Percentiles rank a stretch among this genome's conserved stretches.
phyloP scores from a whole-genome alignment of 169 alveolate species.

The Plasmodium reichenowi region DNA sequence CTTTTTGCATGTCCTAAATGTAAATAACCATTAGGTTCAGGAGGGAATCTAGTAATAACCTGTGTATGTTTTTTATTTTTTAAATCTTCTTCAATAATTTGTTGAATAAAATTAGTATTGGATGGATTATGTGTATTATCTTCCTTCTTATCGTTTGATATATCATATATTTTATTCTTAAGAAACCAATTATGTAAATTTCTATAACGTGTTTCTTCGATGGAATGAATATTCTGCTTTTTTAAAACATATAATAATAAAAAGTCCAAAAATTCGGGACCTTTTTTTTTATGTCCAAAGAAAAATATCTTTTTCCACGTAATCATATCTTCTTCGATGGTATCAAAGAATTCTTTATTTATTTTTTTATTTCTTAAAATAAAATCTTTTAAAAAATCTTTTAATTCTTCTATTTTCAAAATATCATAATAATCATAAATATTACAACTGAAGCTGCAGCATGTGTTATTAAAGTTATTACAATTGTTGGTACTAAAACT shows the following conservation, averaged over 20 bases:
- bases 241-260: slow-evolving; percentile 38
- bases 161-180: neutral
- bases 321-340: slow-evolving; percentile 39
- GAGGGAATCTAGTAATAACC: slow-evolving; percentile 98
- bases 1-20: slow-evolving; percentile 99
- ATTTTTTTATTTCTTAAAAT: slow-evolving; percentile 15
- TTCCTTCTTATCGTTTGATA: neutral
- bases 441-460: too few relatives aligned
- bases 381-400: slow-evolving; percentile 18
- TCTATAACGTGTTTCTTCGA: neutral
- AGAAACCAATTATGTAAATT: slow-evolving; percentile 28
- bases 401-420: slow-evolving; percentile 22
- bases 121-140: slow-evolving; percentile 21
- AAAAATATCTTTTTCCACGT: neutral
- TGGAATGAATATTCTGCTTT: slow-evolving; percentile 10
- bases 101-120: slow-evolving; percentile 84
- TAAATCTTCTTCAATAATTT: slow-evolving; percentile 88
- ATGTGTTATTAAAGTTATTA: too few relatives aligned
- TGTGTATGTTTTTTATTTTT: slow-evolving; percentile 82
- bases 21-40: slow-evolving; percentile 99
- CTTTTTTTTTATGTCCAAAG: neutral
- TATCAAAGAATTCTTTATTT: slow-evolving; percentile 28
- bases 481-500: too few relatives aligned
- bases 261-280: slow-evolving; percentile 1
- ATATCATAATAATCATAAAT: neutral